These are phyloP conservation scores for Porogramme epimiltina DNA, from an alignment of 1,284 basidiomycete genomes.

Conservation along the genomic window DNA sequence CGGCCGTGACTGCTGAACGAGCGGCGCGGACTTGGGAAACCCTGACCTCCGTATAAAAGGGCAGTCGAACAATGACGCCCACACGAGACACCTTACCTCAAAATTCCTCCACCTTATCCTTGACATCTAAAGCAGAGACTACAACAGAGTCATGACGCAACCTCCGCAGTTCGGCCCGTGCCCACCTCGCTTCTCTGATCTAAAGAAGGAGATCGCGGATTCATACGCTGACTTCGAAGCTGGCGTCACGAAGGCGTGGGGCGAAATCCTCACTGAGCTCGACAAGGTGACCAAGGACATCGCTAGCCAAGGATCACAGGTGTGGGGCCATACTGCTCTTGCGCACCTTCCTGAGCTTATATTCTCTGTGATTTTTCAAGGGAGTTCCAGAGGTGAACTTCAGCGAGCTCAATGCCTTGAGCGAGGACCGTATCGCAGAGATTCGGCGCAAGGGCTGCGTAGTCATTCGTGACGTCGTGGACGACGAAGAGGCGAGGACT, in stretches of 20 bases:
- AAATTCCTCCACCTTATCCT: too few species aligned
- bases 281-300: slow-evolving; percentile 46
- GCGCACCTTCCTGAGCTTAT: too few species aligned
- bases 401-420: slow-evolving; percentile 50
- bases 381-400: slow-evolving; percentile 63
- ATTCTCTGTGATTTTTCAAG: slow-evolving; percentile 27
- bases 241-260: slow-evolving; percentile 55
- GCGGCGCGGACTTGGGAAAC: too few species aligned
- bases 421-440: slow-evolving; percentile 44
- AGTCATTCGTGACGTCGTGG: slow-evolving; percentile 64
- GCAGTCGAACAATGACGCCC: too few species aligned
- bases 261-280: slow-evolving; percentile 54
- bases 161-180: slow-evolving; percentile 31
- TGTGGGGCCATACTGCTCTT: slow-evolving; percentile 29
- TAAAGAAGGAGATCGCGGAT: slow-evolving; percentile 58
- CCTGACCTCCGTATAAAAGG: too few species aligned
- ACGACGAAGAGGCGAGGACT: slow-evolving; percentile 49
- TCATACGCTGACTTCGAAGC: slow-evolving; percentile 54
- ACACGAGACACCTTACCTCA: too few species aligned
- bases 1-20: too few species aligned
- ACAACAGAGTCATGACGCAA: background rate
- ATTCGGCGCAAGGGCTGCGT: slow-evolving; percentile 61
- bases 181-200: slow-evolving; percentile 48
- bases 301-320: slow-evolving; percentile 48
- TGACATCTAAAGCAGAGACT: too few species aligned